Evolutionary conservation across 2,329 filamentous ascomycete genomes (phyloP), one percentile per base, ranked within the genome.

Genomic region (Dactylellina parvicollis): DNA sequence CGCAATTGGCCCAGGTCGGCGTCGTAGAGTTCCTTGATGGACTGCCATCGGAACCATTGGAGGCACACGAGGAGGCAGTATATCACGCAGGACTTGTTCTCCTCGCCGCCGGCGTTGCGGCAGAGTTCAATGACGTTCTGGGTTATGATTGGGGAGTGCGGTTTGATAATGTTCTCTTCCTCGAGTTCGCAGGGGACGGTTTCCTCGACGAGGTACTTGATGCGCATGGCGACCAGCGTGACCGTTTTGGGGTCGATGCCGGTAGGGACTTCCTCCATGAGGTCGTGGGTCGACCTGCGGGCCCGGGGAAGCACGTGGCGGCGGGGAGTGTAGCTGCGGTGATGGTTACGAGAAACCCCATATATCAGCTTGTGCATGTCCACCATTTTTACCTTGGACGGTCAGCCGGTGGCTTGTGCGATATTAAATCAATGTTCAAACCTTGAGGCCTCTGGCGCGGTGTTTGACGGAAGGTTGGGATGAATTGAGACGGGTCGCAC

Each of bases 151-250:
- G 88, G 86, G 81, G 92, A 96, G 81, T 98, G 92, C 1, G 94
- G 88, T 55, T 85, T 85, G 2, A 90, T 95, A 79, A 99, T 85
- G 64, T 86, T 83, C 3, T 84, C 84, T 79, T 91, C 88, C 67
- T 95, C 89, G 38, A 99, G 85, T 81, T 99, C 95, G 83, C 92
- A 97, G 0, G 94, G 91, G 24, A 99, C 87, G 62, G 92, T 89
- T 80, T 92, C 87, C 81, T 96, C 92, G 78, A 99, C 88, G 20
- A 78, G 75, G 44, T 77, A 75, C 78, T 94, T 96, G 75, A 99
- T 84, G 66, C 92, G 91, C 14, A 99, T 86, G 24, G 93, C 94
- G 64, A 96, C 86, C 80, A 93, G 93, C 74, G 94, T 97, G 74
- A 97, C 93, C 78, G 95, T 90, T 71, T 86, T 84, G 10, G 93